These are phyloP conservation scores for Hanseniaspora lachancei DNA, from an alignment of 805 yeast genomes.

Conservation along the genomic window DNA sequence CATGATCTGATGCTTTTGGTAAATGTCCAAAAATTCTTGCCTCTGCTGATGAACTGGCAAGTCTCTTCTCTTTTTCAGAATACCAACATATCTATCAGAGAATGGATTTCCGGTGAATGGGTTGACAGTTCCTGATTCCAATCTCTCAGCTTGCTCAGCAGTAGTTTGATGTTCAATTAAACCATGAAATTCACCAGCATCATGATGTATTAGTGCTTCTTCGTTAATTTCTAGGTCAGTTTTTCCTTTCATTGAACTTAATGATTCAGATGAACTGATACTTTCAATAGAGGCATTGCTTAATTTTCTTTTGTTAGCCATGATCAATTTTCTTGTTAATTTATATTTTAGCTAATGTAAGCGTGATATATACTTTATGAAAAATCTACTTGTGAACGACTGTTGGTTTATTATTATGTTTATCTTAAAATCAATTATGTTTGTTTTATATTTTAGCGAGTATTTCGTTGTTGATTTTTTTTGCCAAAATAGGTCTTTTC, in stretches of 20 bases:
- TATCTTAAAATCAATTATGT: not conserved
- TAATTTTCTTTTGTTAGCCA: conserved; percentile 27
- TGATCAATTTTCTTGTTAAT: conserved; percentile 6
- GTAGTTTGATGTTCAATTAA: conserved; percentile 52
- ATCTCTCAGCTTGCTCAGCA: conserved; percentile 42
- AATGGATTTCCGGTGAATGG: conserved; percentile 67
- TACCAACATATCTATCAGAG: conserved; percentile 58
- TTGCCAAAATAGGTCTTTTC: not conserved
- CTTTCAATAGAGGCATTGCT: conserved; percentile 20
- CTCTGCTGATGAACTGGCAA: conserved; percentile 92
- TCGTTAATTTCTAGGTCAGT: conserved; percentile 13
- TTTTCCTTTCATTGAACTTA: conserved; percentile 33
- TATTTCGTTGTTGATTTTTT: not conserved
- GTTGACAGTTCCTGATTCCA: conserved; percentile 49
- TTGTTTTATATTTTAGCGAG: not conserved
- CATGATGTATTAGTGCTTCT: conserved; percentile 38
- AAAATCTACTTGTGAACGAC: no score
- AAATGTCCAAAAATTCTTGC: conserved; percentile 70
- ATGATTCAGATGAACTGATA: conserved; percentile 54
- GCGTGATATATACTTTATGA: no score
- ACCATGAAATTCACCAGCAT: conserved; percentile 50
- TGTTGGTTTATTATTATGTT: not conserved
- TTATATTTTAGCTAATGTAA: not conserved
- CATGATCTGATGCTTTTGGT: conserved; percentile 83
- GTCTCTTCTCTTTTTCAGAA: conserved; percentile 65